Evolutionary conservation across 192 early-diverging fungal species (phyloP).

Genomic region (Coemansia nantahalensis): DNA sequence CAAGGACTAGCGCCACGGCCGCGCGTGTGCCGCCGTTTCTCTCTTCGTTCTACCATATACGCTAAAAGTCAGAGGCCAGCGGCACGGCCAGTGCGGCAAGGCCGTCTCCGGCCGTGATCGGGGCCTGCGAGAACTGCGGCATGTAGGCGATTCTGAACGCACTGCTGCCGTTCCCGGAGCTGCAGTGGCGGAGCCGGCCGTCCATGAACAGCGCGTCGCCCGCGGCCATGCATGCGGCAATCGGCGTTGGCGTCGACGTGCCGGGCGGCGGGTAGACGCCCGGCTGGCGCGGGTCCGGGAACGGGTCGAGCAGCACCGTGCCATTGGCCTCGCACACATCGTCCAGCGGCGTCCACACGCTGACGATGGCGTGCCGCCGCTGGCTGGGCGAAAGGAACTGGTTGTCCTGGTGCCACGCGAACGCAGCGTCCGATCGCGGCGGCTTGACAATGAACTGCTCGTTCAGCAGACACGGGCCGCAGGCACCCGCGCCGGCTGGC

Average conservation of each 20-base stretch:
- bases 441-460: constrained; percentile 54
- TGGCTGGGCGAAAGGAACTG: constrained; percentile 27
- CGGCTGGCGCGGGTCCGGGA: constrained; percentile 21
- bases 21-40: background rate
- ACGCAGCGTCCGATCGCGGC: constrained; percentile 24
- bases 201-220: constrained; percentile 48
- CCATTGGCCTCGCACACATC: constrained; percentile 27
- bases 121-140: constrained; percentile 44
- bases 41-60: no score
- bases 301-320: constrained; percentile 41
- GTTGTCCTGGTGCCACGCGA: constrained; percentile 48
- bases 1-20: constrained; percentile 70
- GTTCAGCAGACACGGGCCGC: constrained; percentile 24
- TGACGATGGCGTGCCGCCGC: constrained; percentile 20
- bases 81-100: constrained; percentile 33
- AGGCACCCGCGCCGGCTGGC: no score
- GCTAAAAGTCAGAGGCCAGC: constrained; percentile 2
- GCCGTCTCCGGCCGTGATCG: background rate
- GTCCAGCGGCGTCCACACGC: constrained; percentile 40
- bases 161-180: constrained; percentile 12
- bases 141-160: constrained; percentile 35
- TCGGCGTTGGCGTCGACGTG: background rate
- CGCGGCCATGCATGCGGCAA: constrained; percentile 22
- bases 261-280: constrained; percentile 8
- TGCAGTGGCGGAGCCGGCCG: constrained; percentile 43